Evolutionary conservation across 345 rosid genomes (phyloP).

Genomic region (Eucalyptus microcorys): DNA sequence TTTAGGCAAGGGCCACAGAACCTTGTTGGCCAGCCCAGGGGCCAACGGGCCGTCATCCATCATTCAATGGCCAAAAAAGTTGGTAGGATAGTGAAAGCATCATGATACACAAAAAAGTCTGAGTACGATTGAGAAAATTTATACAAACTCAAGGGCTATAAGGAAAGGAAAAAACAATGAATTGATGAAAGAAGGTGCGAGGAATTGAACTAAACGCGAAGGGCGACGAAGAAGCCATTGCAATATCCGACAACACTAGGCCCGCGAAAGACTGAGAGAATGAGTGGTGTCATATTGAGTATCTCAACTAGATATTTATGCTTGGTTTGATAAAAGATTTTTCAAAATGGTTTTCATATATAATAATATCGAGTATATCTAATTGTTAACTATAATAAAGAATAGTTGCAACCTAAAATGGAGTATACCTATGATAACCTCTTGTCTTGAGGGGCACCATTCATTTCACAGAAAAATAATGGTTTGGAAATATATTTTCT

Average conservation of each 20-base stretch:
- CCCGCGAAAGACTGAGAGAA: not conserved
- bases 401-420: not conserved
- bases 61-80: not conserved
- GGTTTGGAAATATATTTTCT: not conserved
- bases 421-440: not conserved
- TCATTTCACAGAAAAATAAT: not conserved
- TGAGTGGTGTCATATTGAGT: not conserved
- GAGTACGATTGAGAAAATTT: not conserved
- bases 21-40: not conserved
- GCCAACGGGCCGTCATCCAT: no score
- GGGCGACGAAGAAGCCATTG: not conserved
- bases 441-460: not conserved
- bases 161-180: not conserved
- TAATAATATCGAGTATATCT: not conserved
- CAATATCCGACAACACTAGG: not conserved
- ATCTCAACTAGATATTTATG: not conserved
- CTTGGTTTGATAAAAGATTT: not conserved
- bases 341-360: not conserved
- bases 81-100: not conserved
- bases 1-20: not conserved
- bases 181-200: not conserved
- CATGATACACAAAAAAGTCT: not conserved
- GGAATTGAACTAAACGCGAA: not conserved
- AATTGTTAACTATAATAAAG: not conserved
- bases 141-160: not conserved